phyloP scores from a whole-genome alignment of 495 filamentous ascomycete genomes.

The Aspergillus steynii region DNA sequence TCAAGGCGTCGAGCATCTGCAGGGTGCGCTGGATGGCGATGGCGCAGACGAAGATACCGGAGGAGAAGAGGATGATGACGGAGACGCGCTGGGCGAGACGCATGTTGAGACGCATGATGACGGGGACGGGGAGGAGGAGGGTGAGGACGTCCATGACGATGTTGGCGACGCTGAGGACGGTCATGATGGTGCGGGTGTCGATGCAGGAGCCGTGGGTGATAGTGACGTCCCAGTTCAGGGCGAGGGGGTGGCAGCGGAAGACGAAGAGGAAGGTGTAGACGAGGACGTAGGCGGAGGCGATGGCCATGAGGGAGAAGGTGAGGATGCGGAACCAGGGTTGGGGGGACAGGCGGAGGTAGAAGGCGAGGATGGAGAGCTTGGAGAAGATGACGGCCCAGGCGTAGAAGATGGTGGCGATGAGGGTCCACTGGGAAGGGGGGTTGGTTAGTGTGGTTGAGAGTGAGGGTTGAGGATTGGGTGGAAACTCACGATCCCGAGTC shows the following conservation, averaged over 20 bases:
- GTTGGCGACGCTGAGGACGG: not conserved
- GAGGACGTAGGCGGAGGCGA: not conserved
- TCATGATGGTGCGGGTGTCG: not conserved
- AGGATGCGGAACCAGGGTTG: not conserved
- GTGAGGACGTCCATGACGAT: slow-evolving; percentile 4
- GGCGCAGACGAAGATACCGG: not conserved
- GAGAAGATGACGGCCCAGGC: not conserved
- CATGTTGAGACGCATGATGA: slow-evolving; percentile 2
- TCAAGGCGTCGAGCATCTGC: not conserved
- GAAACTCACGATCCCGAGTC: not conserved
- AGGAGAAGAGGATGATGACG: not conserved
- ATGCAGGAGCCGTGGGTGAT: not conserved
- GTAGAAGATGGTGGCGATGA: not conserved
- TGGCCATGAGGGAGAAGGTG: not conserved
- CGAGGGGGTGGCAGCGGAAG: not conserved
- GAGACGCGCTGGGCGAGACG: not conserved
- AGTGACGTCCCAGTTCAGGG: slow-evolving; percentile 1
- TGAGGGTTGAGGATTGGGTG: not conserved
- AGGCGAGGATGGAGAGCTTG: slow-evolving; percentile 1
- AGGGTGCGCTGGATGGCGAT: not conserved
- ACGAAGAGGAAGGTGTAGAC: not conserved
- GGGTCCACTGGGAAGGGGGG: not conserved
- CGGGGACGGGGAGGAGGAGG: not conserved
- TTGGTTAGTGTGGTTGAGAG: not conserved
- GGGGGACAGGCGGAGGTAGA: not conserved